A percentile compares a stretch with the other conserved stretches of the same genome.
Conservation (phyloP, 1,139 yeast species). For the Ogataea hybrid region DNA sequence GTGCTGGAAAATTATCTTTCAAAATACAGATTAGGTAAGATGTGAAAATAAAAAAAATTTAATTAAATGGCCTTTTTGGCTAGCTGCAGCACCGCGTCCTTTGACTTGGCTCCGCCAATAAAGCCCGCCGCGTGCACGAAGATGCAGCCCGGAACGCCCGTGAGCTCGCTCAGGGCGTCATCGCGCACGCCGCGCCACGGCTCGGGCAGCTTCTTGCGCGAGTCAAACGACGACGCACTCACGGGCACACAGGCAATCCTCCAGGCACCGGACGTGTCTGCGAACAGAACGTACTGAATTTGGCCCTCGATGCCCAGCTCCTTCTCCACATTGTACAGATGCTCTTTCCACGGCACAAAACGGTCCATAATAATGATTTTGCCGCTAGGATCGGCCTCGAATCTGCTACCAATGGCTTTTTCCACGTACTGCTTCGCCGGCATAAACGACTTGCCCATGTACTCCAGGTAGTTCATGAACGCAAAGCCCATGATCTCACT, state of each 20-base stretch:
- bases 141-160: conserved; percentile 83
- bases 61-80: conserved; percentile 42
- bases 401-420: conserved; percentile 59
- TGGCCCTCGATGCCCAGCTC: conserved; percentile 54
- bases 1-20: conserved; percentile 1
- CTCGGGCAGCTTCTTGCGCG: conserved; percentile 85
- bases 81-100: conserved; percentile 73
- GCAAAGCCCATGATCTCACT: conserved; percentile 81
- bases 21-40: conserved; percentile 2
- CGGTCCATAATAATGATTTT: conserved; percentile 67
- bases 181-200: conserved; percentile 94
- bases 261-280: conserved; percentile 73
- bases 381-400: conserved; percentile 59
- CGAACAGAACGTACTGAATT: conserved; percentile 74
- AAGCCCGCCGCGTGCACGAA: conserved; percentile 97
- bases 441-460: conserved; percentile 83
- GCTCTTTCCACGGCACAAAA: conserved; percentile 96
- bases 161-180: conserved; percentile 63
- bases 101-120: conserved; percentile 88
- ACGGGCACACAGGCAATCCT: conserved; percentile 89
- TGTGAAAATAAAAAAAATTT: background rate
- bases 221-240: conserved; percentile 70
- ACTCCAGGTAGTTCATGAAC: conserved; percentile 63
- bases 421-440: conserved; percentile 83
- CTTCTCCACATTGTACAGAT: conserved; percentile 71